Evolutionary conservation across 2,329 filamentous ascomycete genomes (phyloP).

Genomic region (Penicillium sp.): DNA sequence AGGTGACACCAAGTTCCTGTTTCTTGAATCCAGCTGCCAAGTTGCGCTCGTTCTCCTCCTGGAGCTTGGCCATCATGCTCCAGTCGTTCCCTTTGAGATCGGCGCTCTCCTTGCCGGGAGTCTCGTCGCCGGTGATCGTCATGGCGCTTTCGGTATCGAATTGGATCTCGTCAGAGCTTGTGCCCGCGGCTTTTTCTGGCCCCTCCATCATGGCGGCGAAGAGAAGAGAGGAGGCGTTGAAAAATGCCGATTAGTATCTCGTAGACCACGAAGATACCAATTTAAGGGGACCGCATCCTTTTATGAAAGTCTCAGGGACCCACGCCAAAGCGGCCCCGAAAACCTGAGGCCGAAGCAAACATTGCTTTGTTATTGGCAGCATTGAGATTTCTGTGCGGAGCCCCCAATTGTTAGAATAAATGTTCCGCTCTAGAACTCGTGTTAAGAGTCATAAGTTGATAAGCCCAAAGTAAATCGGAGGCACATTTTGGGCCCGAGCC

Average conservation of each 20-base stretch:
- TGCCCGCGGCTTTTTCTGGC: constrained; percentile 4
- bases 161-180: constrained; percentile 12
- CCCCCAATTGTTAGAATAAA: background rate
- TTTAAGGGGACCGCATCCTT: background rate
- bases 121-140: constrained; percentile 28
- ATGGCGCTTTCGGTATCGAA: constrained; percentile 29
- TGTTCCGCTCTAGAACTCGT: background rate
- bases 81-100: constrained; percentile 43
- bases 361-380: background rate
- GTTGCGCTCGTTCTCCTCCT: constrained; percentile 45
- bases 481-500: background rate
- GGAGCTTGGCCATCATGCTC: constrained; percentile 50
- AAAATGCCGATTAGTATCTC: background rate
- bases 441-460: background rate
- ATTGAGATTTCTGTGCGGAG: background rate
- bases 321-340: background rate
- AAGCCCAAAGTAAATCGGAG: background rate
- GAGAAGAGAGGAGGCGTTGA: too few species aligned
- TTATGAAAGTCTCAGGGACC: background rate
- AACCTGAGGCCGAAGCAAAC: background rate
- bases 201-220: constrained; percentile 6
- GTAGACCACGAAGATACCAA: background rate
- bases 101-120: constrained; percentile 6
- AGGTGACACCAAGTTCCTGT: constrained; percentile 61
- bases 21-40: constrained; percentile 47